Evolutionary conservation across 2,329 filamentous ascomycete species (phyloP), one percentile per base, ranked within the genome.

Genomic region (Paraphoma sp.): DNA sequence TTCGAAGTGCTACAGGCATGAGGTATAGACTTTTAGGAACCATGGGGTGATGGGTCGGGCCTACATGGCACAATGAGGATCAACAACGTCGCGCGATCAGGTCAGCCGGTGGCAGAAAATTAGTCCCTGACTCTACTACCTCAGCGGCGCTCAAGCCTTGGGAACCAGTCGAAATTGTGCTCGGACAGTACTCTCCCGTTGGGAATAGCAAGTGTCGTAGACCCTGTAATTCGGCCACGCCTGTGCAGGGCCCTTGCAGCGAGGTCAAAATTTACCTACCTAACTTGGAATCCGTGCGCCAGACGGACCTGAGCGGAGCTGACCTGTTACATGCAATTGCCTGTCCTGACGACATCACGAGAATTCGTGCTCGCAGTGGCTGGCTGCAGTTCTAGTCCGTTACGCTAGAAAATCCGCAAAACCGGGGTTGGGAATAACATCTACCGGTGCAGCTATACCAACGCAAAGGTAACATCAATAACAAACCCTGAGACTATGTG

Each of bases 101-200:
- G 64, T 64, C 61, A 63, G 55, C 67, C 61, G 60, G 53, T 62
- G 56, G 63, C 59, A 68, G 62, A 57, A 54, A 47, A 54, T 58
- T 56, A 51, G 36, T 51, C 45, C 47, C 44, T 60, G 23, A 36
- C 52, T 54, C 59, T 62, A 47, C 45, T 60, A 61, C 57, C 60
- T 65, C 61, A 63, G 55, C 55, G 62, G 63, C 67, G 60, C 56
- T 56, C 55, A 48, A 48, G 51, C 52, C 53, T 47, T 54, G 53
- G 53, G 52, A 54, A 53, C 51, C 45, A 43, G 43, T 57, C 48
- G 51, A 53, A 45, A 43, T 45, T 31, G 54, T 56, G 57, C 57
- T 63, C 57, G 50, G 60, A 56, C 57, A 56, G 33, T 48, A 56
- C 51, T 51, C 43, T 36, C 31, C 46, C 49, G 48, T 28, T 54